phyloP scores from a whole-genome alignment of 208 protist species.

The Leishmania guyanensis region DNA sequence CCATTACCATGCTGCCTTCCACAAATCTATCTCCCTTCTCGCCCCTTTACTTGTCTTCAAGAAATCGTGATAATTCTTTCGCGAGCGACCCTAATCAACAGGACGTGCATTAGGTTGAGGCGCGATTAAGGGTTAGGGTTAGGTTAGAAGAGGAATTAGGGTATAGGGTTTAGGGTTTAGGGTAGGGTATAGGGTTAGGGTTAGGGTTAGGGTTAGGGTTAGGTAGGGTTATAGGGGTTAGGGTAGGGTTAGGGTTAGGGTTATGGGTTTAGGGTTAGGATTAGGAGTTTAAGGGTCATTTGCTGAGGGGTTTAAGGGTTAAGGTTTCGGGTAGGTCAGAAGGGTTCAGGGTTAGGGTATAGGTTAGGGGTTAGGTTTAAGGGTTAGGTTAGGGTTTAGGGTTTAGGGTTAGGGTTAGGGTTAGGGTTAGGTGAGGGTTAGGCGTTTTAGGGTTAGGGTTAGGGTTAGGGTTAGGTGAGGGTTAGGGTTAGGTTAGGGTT shows the following conservation, averaged over 20 bases:
- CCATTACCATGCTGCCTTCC: no score
- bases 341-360: background rate
- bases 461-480: background rate
- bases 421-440: background rate
- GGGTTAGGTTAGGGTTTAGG: no score
- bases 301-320: conserved; percentile 1
- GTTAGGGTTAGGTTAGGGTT: no score
- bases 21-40: no score
- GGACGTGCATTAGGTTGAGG: no score
- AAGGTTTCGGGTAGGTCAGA: conserved; percentile 2
- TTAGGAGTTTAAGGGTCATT: background rate
- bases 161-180: background rate
- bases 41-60: no score
- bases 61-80: no score
- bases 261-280: conserved; percentile 3
- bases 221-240: background rate
- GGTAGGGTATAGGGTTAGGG: background rate
- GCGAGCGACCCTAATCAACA: no score
- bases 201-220: background rate
- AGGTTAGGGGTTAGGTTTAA: no score
- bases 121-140: no score
- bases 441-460: conserved; percentile 11
- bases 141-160: no score
- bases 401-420: conserved; percentile 10
- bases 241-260: conserved; percentile 2